Conservation (phyloP, 2,329 filamentous ascomycete genomes). For the Trichothecium sympodiale region DNA sequence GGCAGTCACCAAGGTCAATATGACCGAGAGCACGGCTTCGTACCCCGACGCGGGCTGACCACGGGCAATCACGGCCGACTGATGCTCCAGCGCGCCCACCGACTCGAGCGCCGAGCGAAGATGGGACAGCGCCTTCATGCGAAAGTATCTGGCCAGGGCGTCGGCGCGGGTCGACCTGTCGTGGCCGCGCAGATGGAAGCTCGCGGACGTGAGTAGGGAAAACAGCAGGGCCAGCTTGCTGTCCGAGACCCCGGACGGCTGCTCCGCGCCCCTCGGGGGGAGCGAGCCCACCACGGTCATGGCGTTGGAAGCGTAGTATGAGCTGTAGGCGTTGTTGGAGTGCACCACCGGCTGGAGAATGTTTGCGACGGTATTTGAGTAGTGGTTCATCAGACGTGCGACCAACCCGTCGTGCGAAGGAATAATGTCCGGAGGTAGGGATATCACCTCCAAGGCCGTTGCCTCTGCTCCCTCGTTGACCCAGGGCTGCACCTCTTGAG, state of each 20-base stretch:
- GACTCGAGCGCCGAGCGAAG: constrained; percentile 3
- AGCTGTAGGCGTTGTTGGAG: constrained; percentile 4
- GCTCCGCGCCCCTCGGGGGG: neutral
- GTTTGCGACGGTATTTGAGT: constrained; percentile 4
- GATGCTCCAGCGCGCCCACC: neutral
- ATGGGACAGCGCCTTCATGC: constrained; percentile 2
- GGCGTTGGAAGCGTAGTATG: constrained; percentile 4
- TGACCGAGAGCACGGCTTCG: constrained; percentile 5
- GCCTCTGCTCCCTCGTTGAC: no score
- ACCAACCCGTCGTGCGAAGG: neutral
- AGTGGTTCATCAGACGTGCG: constrained; percentile 2
- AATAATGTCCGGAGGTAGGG: neutral
- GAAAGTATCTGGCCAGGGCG: constrained; percentile 2
- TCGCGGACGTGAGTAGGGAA: constrained; percentile 5
- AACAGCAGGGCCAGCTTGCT: constrained; percentile 6
- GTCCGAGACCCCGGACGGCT: neutral
- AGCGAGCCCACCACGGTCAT: constrained; percentile 5
- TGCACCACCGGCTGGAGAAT: constrained; percentile 5
- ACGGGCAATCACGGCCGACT: no score
- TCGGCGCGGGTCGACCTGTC: constrained; percentile 1
- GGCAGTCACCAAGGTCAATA: constrained; percentile 5
- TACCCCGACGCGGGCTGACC: neutral
- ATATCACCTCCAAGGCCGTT: neutral
- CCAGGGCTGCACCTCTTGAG: no score
- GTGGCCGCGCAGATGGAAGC: constrained; percentile 5